A percentile compares a stretch with the other conserved stretches of the same genome.
phyloP scores from a whole-genome alignment of 2,329 filamentous ascomycete species.

The Fusarium sp. region DNA sequence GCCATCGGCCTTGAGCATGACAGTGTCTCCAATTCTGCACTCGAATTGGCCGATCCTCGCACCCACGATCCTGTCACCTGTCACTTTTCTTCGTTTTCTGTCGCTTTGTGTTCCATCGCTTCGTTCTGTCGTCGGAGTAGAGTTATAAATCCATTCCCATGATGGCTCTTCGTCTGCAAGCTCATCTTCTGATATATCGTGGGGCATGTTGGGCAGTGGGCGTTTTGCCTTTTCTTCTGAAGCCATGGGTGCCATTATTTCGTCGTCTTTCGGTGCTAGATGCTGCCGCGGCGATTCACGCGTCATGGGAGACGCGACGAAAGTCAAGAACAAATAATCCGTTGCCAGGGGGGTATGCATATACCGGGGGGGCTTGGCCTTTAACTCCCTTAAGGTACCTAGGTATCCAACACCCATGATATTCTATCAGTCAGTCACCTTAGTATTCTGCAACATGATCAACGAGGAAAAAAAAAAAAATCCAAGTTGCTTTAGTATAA shows the following conservation, averaged over 20 bases:
- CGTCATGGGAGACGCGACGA: slow-evolving; percentile 49
- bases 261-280: slow-evolving; percentile 22
- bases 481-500: neutral
- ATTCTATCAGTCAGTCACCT: too few relatives aligned
- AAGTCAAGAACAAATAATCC: slow-evolving; percentile 25
- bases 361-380: slow-evolving; percentile 31
- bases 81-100: slow-evolving; percentile 53
- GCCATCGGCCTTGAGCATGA: slow-evolving; percentile 89
- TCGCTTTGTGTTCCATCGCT: slow-evolving; percentile 48
- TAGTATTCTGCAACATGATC: neutral
- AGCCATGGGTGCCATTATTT: slow-evolving; percentile 45
- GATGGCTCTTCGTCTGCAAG: slow-evolving; percentile 77
- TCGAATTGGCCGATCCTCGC: slow-evolving; percentile 85
- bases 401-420: neutral
- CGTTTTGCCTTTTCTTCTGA: slow-evolving; percentile 34
- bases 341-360: slow-evolving; percentile 43
- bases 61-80: slow-evolving; percentile 73
- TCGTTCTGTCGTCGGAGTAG: slow-evolving; percentile 48
- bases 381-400: neutral
- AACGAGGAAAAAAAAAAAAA: neutral
- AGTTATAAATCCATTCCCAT: slow-evolving; percentile 83
- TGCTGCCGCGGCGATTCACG: slow-evolving; percentile 39
- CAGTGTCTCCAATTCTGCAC: slow-evolving; percentile 83
- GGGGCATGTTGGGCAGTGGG: slow-evolving; percentile 12
- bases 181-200: slow-evolving; percentile 88